Evolutionary conservation across 495 filamentous ascomycete species (phyloP), one percentile per base, ranked within the genome.

Genomic region (Talaromyces borbonicus): DNA sequence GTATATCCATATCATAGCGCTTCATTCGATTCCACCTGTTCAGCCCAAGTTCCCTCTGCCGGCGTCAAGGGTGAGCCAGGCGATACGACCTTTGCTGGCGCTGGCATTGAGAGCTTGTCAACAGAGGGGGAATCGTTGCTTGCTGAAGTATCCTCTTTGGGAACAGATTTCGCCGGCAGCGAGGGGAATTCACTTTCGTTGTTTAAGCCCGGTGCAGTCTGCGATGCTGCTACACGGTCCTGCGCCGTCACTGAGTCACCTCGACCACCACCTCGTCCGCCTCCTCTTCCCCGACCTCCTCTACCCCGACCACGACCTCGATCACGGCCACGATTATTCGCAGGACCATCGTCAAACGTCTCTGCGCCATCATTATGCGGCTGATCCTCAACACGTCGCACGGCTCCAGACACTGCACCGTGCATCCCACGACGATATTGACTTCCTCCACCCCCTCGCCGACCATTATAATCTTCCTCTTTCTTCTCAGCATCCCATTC

Each of bases 401-500:
- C 46, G 31, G 58, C 55, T 20, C 66, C 68, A 36, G 66, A 61
- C 11, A 82, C 71, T 24, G 77, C 80, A 11, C 81, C 80, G 56
- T 80, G 70, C 53, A 75, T 77, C 8, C 80, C 80, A 37, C 80
- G 65, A 14, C 74, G 61, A 54, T 60, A 68, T 18, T 62, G 58
- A 30, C 68, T 67, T 1, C 70, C 68, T 27, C 71, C 59, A 2
- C n/a, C n/a, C n/a, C 71, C 65, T 43, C 56, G 53, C 31, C 62
- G 63, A 1, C 62, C 61, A 33, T 63, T 70, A 46, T 68, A 75
- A 56, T 80, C 74, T 14, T 78, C 75, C 50, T 87, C 82, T 18
- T 72, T 72, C 58, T 90, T 89, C 50, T 80, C 75, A 12, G 72
- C 71, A 66, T 90, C 85, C 85, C 85, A 90, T 58, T 89, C 85